Evolutionary conservation across 345 rosid genomes (phyloP), one percentile per base, ranked within the genome.

Genomic region (Camelina hispida): DNA sequence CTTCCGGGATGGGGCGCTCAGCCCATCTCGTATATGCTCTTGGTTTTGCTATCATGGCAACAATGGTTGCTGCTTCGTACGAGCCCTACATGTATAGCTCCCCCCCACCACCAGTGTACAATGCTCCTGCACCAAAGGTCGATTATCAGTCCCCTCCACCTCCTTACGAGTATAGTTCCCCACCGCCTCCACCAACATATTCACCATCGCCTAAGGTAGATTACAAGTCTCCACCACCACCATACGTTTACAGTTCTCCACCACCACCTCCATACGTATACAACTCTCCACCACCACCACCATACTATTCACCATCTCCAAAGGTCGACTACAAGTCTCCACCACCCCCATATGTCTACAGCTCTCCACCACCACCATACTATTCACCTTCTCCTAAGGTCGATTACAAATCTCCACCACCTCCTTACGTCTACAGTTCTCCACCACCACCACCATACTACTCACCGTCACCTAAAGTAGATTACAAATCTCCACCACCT

Each of bases 1-100:
- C 52, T 46, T 52, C 35, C 34, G 78, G 72, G 78, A 74, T 74
- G 72, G 72, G 78, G 72, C 78, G 66, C 58, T 66, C 72, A 16
- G 51, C 78, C 66, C 66, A 56, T 74, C 78, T 74, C 66, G 66
- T 74, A 57, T 74, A 66, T 25, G 72, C 72, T 23, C 60, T 74
- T 74, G 72, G 78, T 35, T 56, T 74, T 47, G 1, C 48, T 16
- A 16, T 66, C 55, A 74, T 74, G 78, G 72, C 72, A 16, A 46
- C 78, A 56, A 74, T 47, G 66, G 72, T 74, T 66, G 71, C 78
- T 32, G 78, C 78, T 34, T 65, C 78, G n/a, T 74, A 74, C n/a
- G 71, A 73, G 6, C 63, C 77, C 1, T 73, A 53, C 46, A 63
- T 55, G 7, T 73, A 73, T 54, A 73, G 71, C 30, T 55, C 71